Base-by-base conservation (phyloP, 192 early-diverging fungal genomes). In the Rhizophagus prolifer region DNA sequence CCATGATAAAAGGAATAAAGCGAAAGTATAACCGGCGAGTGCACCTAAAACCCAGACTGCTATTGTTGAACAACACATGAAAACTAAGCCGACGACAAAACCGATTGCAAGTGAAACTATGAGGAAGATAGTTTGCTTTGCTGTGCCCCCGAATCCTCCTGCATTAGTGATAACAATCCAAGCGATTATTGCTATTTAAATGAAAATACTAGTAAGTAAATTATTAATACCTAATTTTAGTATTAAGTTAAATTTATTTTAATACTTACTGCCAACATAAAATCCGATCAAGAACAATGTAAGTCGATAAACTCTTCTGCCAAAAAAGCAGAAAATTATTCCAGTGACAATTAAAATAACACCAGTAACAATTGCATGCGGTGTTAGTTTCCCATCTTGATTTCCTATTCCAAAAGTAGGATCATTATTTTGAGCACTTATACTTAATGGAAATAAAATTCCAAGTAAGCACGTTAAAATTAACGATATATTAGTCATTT, bases 221-320 rank as follows among this genome's bases (percentile, higher is more conserved):
- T 44, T 16, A 28, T 3, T 10, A 65, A 63, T 23, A 36, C n/a
- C 58, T 19, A 3, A 12, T 36, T 64, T 36, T 47, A 61, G 23
- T 26, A 2, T 19, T 25, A 34, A 4, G 0, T 54, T 25, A 61
- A 50, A 41, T 10, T 12, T 19, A 67, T 46, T 81, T 61, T 34
- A 80, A 80, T 9, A 85, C 46, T 85, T 86, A 78, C 85, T 83
- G 16, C 88, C 87, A 9, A 88, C 80, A 72, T 92, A 94, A 82
- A 94, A 94, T 4, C 95, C 95, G 10, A 88, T 85, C 71, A 96
- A 78, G 78, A 94, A 94, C 38, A 95, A 80, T n/a, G 92, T 88
- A 10, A 91, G 78, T 72, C 87, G 85, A 76, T 91, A 88, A 30
- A 92, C 77, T 76, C 83, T 85, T 82, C 86, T 85, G 1, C 93